Evolutionary conservation across 345 rosid genomes (phyloP).

Genomic region (Eucalyptus melliodora): DNA sequence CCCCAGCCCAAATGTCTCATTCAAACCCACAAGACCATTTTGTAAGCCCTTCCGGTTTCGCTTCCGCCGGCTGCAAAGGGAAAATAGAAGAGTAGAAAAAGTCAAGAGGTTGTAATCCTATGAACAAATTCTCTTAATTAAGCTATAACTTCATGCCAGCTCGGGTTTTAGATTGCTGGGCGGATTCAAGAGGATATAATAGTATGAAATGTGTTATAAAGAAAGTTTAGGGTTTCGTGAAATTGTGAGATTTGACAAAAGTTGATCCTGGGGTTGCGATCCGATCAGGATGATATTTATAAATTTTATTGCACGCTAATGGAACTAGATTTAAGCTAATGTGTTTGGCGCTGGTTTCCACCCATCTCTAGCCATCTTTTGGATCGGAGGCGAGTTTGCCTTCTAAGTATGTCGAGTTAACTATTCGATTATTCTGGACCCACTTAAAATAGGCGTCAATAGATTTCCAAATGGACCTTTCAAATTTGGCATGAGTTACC

Average conservation of each 20-base stretch:
- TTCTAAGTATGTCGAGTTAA: neutral
- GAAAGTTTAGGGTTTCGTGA: neutral
- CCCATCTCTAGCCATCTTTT: neutral
- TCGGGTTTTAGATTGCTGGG: neutral
- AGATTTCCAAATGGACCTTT: neutral
- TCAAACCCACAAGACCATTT: neutral
- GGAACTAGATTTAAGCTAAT: neutral
- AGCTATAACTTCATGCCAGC: neutral
- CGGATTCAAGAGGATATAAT: neutral
- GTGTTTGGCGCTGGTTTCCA: neutral
- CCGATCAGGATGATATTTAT: rapidly evolving
- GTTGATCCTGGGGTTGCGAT: rapidly evolving
- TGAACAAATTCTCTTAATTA: neutral
- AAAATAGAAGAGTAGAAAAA: neutral
- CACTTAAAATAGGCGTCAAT: neutral
- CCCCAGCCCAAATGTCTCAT: neutral
- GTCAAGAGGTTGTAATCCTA: neutral
- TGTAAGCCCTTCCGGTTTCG: neutral
- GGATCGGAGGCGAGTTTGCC: rapidly evolving
- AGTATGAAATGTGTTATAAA: neutral
- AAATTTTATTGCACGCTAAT: neutral
- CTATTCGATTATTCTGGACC: neutral
- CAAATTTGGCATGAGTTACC: rapidly evolving
- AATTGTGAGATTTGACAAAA: rapidly evolving
- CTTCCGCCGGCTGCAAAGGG: neutral